Percentiles rank a stretch among this genome's conserved stretches.
Evolutionary conservation across 2,329 filamentous ascomycete genomes (phyloP).

Genomic region (Aureobasidium vineae): DNA sequence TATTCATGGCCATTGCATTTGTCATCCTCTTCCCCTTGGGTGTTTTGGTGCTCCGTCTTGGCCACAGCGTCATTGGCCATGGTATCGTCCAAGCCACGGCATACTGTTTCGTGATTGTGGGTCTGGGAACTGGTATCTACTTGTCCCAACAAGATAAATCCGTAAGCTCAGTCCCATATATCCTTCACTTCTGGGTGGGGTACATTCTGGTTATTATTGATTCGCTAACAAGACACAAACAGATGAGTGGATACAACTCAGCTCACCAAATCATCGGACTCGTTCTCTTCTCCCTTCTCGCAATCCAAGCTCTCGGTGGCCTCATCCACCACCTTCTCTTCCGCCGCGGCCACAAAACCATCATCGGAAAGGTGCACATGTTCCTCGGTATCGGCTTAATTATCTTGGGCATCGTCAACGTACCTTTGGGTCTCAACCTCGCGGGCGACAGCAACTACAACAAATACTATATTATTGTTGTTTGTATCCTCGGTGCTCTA

Average conservation of each 20-base stretch:
- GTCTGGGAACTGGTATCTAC: constrained; percentile 45
- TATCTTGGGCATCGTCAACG: constrained; percentile 55
- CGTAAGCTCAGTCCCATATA: constrained; percentile 34
- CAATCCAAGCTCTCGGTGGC: constrained; percentile 43
- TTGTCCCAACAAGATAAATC: constrained; percentile 43
- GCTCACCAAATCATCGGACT: constrained; percentile 52
- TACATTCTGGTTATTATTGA: background rate
- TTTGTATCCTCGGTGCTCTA: constrained; percentile 45
- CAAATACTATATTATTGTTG: constrained; percentile 51
- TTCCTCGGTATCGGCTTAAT: constrained; percentile 59
- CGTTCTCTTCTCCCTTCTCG: constrained; percentile 38
- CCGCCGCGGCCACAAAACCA: constrained; percentile 42
- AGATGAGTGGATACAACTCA: constrained; percentile 46
- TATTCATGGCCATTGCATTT: constrained; percentile 40
- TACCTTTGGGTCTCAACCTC: constrained; percentile 59
- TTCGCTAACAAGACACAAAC: background rate
- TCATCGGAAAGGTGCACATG: constrained; percentile 55
- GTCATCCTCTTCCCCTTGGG: constrained; percentile 41
- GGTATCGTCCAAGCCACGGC: constrained; percentile 43
- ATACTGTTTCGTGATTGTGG: constrained; percentile 40
- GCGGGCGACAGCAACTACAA: constrained; percentile 52
- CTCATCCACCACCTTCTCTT: constrained; percentile 43
- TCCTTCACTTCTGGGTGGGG: background rate
- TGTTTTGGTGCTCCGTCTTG: constrained; percentile 41
- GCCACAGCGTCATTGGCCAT: constrained; percentile 45